Evolutionary conservation across 345 rosid species (phyloP).

Genomic region (Gossypium arboreum): DNA sequence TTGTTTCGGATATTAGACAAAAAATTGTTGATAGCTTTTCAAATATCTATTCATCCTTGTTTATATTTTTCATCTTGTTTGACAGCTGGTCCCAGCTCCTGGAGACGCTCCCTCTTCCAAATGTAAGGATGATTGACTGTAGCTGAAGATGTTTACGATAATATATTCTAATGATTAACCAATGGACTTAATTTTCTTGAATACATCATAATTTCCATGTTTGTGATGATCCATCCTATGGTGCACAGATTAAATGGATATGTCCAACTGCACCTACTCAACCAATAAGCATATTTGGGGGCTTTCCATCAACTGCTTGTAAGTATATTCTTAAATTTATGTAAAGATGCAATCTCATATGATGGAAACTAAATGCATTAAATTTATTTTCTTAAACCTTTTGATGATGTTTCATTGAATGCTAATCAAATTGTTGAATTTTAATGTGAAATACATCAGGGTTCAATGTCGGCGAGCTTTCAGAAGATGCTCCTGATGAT

Average conservation of each 20-base stretch:
- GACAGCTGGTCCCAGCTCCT: constrained; percentile 99
- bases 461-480: constrained; percentile 87
- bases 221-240: constrained; percentile 7
- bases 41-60: constrained; percentile 12
- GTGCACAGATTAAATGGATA: constrained; percentile 95
- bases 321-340: constrained; percentile 28
- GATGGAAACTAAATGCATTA: neutral
- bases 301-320: constrained; percentile 99
- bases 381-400: neutral
- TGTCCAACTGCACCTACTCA: constrained; percentile 98
- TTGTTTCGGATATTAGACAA: neutral
- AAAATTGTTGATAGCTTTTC: neutral
- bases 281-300: constrained; percentile 84
- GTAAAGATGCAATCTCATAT: neutral
- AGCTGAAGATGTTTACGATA: neutral
- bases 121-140: constrained; percentile 48
- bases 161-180: neutral
- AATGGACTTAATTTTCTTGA: neutral
- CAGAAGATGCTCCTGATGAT: constrained; percentile 87
- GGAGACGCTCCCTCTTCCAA: constrained; percentile 90
- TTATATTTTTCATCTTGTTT: constrained; percentile 31
- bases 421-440: neutral
- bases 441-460: constrained; percentile 43
- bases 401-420: neutral
- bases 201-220: constrained; percentile 9